phyloP scores from a whole-genome alignment of 257 asterid species.

The Nicotiana attenuata region DNA sequence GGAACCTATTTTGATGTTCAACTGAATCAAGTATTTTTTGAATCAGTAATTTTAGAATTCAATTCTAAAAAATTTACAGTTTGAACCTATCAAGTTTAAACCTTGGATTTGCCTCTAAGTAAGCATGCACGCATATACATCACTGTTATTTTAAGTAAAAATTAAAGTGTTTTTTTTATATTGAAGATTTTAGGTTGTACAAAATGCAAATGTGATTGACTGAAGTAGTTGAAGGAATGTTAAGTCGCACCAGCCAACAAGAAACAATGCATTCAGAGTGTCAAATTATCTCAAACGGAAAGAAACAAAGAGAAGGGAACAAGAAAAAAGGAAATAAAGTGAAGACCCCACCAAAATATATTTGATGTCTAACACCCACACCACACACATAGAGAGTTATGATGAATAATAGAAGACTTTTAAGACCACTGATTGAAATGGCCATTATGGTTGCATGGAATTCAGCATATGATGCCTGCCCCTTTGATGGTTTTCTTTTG shows the following conservation, averaged over 20 bases:
- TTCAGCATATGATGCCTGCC: slow-evolving; percentile 46
- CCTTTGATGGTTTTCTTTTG: background rate
- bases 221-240: slow-evolving; percentile 23
- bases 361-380: slow-evolving; percentile 10
- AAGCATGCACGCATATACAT: background rate
- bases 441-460: slow-evolving; percentile 90
- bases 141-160: background rate
- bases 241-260: slow-evolving; percentile 18
- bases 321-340: slow-evolving; percentile 15
- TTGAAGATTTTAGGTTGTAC: background rate
- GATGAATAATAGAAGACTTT: slow-evolving; percentile 44
- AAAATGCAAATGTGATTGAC: background rate
- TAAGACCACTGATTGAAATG: slow-evolving; percentile 33
- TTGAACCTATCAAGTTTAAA: background rate
- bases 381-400: slow-evolving; percentile 7
- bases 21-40: background rate
- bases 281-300: background rate
- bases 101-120: background rate
- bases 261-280: slow-evolving; percentile 9
- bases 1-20: background rate
- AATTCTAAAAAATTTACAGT: background rate
- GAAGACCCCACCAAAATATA: slow-evolving; percentile 40
- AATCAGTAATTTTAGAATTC: background rate
- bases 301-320: slow-evolving; percentile 5
- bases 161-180: too few species aligned